phyloP scores from a whole-genome alignment of 495 filamentous ascomycete genomes.

The Trichoderma parareesei region DNA sequence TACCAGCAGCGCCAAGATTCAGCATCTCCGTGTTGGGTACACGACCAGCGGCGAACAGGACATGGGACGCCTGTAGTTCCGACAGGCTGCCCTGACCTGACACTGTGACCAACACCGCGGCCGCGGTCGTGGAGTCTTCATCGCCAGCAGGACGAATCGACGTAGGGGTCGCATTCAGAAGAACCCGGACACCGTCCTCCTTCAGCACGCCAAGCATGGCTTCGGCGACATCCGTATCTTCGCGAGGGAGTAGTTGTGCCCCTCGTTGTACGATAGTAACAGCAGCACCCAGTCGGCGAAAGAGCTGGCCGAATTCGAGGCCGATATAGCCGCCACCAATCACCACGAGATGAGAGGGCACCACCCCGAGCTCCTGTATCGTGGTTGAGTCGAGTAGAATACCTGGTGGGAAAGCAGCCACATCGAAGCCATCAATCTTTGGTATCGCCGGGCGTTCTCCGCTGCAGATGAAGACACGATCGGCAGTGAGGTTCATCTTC shows the following conservation, averaged over 20 bases:
- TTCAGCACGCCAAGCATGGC: slow-evolving; percentile 26
- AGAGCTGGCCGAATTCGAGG: slow-evolving; percentile 45
- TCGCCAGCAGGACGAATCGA: slow-evolving; percentile 12
- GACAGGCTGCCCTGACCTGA: slow-evolving; percentile 13
- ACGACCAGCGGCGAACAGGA: slow-evolving; percentile 41
- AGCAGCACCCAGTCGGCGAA: slow-evolving; percentile 34
- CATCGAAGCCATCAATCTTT: slow-evolving; percentile 26
- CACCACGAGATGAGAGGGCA: slow-evolving; percentile 41
- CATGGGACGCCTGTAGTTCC: slow-evolving; percentile 22
- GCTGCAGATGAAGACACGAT: slow-evolving; percentile 39
- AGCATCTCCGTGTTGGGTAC: slow-evolving; percentile 38
- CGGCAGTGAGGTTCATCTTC: slow-evolving; percentile 22
- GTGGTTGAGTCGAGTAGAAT: slow-evolving; percentile 39
- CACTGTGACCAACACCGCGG: slow-evolving; percentile 10
- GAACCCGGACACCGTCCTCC: slow-evolving; percentile 33
- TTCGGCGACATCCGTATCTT: slow-evolving; percentile 36
- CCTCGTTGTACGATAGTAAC: slow-evolving; percentile 40
- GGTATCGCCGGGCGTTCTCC: slow-evolving; percentile 36
- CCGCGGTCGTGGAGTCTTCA: slow-evolving; percentile 8
- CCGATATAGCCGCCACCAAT: slow-evolving; percentile 44
- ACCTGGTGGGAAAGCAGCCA: slow-evolving; percentile 15
- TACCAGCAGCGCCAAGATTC: slow-evolving; percentile 25
- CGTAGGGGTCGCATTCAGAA: slow-evolving; percentile 21
- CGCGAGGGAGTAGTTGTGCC: slow-evolving; percentile 31
- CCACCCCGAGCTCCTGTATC: slow-evolving; percentile 35